Conservation (phyloP, 1,284 basidiomycete genomes). For the Heterobasidion occidentale region DNA sequence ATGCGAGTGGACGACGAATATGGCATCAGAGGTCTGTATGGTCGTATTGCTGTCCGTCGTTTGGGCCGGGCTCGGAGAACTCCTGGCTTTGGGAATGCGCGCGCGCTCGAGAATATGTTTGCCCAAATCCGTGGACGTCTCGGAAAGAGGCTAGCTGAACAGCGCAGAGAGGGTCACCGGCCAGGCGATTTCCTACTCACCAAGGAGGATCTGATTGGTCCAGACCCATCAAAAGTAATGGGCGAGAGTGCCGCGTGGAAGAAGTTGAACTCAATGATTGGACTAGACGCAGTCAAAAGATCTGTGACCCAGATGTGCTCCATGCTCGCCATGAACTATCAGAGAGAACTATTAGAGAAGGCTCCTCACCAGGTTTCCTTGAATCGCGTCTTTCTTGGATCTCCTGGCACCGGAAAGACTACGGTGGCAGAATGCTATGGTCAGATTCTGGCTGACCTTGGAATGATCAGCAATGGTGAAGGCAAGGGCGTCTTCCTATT, state of each 20-base stretch:
- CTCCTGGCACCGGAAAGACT: slow-evolving; percentile 63
- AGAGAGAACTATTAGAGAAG: slow-evolving; percentile 47
- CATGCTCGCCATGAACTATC: slow-evolving; percentile 43
- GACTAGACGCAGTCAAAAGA: slow-evolving; percentile 48
- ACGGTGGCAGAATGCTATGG: slow-evolving; percentile 61
- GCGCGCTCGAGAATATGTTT: slow-evolving; percentile 46
- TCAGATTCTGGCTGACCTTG: slow-evolving; percentile 48
- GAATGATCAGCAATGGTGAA: slow-evolving; percentile 58
- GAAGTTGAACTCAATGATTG: slow-evolving; percentile 44
- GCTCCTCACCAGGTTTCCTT: slow-evolving; percentile 45
- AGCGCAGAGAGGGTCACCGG: slow-evolving; percentile 27
- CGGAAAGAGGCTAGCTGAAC: slow-evolving; percentile 34
- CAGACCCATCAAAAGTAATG: slow-evolving; percentile 45
- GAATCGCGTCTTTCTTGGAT: slow-evolving; percentile 56
- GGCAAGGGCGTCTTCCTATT: slow-evolving; percentile 27
- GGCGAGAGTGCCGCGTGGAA: slow-evolving; percentile 39
- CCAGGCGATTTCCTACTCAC: slow-evolving; percentile 42
- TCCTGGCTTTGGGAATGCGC: slow-evolving; percentile 59
- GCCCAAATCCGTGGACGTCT: slow-evolving; percentile 39
- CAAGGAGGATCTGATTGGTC: slow-evolving; percentile 54
- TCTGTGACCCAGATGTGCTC: slow-evolving; percentile 40
- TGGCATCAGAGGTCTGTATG: slow-evolving; percentile 39
- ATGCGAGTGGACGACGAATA: slow-evolving; percentile 43
- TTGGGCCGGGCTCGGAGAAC: slow-evolving; percentile 45
- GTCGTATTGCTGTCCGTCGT: slow-evolving; percentile 45